Evolutionary conservation across 192 early-diverging fungal genomes (phyloP).

Genomic region (Coemansia sp.): DNA sequence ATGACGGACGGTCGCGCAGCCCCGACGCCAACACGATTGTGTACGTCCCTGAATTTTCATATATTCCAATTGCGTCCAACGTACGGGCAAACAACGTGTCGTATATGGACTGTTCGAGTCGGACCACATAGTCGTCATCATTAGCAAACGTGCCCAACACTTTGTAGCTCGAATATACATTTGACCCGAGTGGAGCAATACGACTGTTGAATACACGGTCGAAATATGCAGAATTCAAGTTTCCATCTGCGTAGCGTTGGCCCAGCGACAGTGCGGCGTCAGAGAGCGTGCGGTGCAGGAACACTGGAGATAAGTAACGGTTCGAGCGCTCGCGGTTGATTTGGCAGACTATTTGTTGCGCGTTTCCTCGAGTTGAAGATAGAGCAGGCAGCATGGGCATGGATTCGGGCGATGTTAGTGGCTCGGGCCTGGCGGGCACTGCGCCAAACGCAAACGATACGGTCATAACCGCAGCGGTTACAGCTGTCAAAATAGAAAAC

Average conservation of each 20-base stretch:
- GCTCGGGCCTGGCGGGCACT: not conserved
- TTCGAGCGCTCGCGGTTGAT: slow-evolving; percentile 36
- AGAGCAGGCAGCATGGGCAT: not conserved
- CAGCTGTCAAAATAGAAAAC: not conserved
- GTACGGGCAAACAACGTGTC: slow-evolving; percentile 35
- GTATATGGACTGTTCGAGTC: slow-evolving; percentile 22
- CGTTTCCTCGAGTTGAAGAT: slow-evolving; percentile 11
- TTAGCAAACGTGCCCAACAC: slow-evolving; percentile 21
- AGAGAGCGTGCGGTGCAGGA: slow-evolving; percentile 38
- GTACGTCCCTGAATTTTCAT: slow-evolving; percentile 28
- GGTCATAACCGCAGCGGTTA: not conserved
- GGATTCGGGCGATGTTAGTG: not conserved
- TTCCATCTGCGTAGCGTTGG: slow-evolving; percentile 11
- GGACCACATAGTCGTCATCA: slow-evolving; percentile 16
- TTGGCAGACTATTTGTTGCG: slow-evolving; percentile 29
- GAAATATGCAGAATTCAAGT: slow-evolving; percentile 8
- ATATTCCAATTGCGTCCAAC: slow-evolving; percentile 42
- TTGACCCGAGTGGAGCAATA: slow-evolving; percentile 25
- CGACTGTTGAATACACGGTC: slow-evolving; percentile 12
- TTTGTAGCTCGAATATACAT: slow-evolving; percentile 40
- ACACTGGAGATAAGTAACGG: slow-evolving; percentile 30
- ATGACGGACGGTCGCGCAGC: slow-evolving; percentile 7
- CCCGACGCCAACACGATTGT: slow-evolving; percentile 41
- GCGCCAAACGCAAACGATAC: not conserved
- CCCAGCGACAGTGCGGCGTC: slow-evolving; percentile 27